Evolutionary conservation across 2,329 filamentous ascomycete species (phyloP), one percentile per base, ranked within the genome.

Genomic region (Botrytis squamosa): DNA sequence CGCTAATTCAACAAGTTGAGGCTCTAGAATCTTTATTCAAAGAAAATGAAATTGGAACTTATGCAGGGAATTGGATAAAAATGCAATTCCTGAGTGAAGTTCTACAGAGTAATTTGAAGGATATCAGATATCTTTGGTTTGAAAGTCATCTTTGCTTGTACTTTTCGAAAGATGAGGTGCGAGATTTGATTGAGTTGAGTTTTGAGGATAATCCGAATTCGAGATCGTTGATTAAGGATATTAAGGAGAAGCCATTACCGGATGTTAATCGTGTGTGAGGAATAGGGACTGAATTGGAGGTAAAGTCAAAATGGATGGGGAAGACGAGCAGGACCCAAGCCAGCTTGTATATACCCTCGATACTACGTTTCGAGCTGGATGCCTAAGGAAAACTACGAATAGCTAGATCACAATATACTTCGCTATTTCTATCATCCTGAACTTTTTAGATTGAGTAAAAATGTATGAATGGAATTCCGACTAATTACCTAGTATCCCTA

Each of bases 71-170:
- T 67, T 92, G 90, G 90, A 83, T 91, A 74, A 85, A 89, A 67
- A 84, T 92, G 74, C 89, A 91, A 81, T 91, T 88, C 77, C 83
- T 92, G 29, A 87, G 87, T 75, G 88, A 91, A 80, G 86, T 91
- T 42, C 83, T 92, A 76, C 89, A 92, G 83, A 90, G 89, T 77
- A 91, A 91, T 78, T 83, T 91, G 71, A 87, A 87, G 75, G 90
- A 91, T 75, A 87, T 92, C 73, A 85, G 84, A 73, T 91, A 85
- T 75, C 81, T 92, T 55, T 92, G 90, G 90, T 85, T 87, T 78
- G 89, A 92, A 75, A 89, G 89, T 81, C 89, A 91, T 80, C 83
- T 92, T 60, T 90, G 89, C 75, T 80, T 91, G 55, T 90, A 91
- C 80, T 91, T 91, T 77, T 85, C 86, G 0, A 85, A 83, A 12